Evolutionary conservation across 257 asterid genomes (phyloP), one percentile per base, ranked within the genome.

Genomic region (Cordia subcordata): DNA sequence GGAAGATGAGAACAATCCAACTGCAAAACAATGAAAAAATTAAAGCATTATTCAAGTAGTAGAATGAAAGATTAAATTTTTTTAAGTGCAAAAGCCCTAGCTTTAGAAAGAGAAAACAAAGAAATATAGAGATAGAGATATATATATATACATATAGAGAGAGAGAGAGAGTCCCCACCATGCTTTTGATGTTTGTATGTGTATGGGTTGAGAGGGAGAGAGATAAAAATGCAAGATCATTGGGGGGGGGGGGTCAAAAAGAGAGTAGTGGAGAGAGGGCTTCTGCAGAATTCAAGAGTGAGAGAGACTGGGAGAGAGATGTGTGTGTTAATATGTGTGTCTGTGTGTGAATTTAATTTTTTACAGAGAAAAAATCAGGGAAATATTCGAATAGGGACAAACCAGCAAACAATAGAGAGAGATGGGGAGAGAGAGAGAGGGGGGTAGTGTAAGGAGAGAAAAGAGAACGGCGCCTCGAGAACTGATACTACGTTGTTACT

Each of bases 401-500:
- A 61, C 17, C 20, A 21, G n/a, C 13, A 40, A 39, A 15, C 9
- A 37, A 40, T 37, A 47, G 52, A 14, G 18, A 44, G 19, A 60
- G 23, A 11, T 12, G 32, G 55, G 49, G 21, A 27, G 47, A 8
- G 15, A 42, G 47, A 8, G 15, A 42, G 10, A 42, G 10, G 15
- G 10, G 10, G 47, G 15, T 11, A 42, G 47, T 42, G 47, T 42
- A 42, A 27, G 2, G 10, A 42, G 47, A 68, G 74, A 81, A 73
- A 69, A 69, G 87, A 83, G 90, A 76, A 79, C 94, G 90, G 88
- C 96, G 94, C 84, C 85, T 80, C 88, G 80, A 74, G 58, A 71
- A 70, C 63, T 68, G 57, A 56, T 55, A 37, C 62, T n/a, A 44
- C 53, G 71, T 27, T 58, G 74, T 62, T 77, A 80, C 83, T 79